Evolutionary conservation across 768 basidiomycete genomes (phyloP).

Genomic region (Mycena vitilis): DNA sequence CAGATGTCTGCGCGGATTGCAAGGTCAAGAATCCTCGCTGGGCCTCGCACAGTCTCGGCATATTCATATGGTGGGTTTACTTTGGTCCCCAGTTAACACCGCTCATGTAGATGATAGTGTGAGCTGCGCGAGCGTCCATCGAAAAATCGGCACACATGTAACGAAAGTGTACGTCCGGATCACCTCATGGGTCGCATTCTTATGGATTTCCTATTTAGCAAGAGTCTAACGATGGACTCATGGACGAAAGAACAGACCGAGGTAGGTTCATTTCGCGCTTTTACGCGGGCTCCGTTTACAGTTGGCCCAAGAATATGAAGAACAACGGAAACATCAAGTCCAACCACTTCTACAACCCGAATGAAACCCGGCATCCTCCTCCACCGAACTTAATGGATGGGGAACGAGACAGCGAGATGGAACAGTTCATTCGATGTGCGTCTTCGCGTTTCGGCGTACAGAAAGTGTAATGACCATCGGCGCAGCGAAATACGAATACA

Average conservation of each 20-base stretch:
- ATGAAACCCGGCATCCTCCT: conserved; percentile 85
- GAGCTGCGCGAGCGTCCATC: conserved; percentile 90
- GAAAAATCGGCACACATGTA: conserved; percentile 94
- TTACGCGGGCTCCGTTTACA: conserved; percentile 15
- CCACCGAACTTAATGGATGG: conserved; percentile 82
- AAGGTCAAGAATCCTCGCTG: conserved; percentile 88
- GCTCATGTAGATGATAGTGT: conserved; percentile 59
- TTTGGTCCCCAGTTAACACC: conserved; percentile 10
- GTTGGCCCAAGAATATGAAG: conserved; percentile 72
- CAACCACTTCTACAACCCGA: conserved; percentile 84
- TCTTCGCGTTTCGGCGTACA: conserved; percentile 32
- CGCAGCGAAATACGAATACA: conserved; percentile 84
- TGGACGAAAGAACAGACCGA: conserved; percentile 93
- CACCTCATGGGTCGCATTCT: conserved; percentile 10
- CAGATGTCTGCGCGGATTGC: conserved; percentile 94
- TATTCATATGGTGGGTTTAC: conserved; percentile 78
- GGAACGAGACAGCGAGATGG: conserved; percentile 90
- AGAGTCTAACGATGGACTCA: conserved; percentile 88
- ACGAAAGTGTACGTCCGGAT: conserved; percentile 83
- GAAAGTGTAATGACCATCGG: conserved; percentile 13
- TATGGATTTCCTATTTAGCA: conserved; percentile 58
- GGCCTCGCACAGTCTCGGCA: conserved; percentile 90
- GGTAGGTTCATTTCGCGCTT: conserved; percentile 55
- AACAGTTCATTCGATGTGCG: conserved; percentile 89
- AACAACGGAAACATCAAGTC: conserved; percentile 84